Conservation (phyloP, 2,329 filamentous ascomycete genomes). For the Colletotrichum sp. region DNA sequence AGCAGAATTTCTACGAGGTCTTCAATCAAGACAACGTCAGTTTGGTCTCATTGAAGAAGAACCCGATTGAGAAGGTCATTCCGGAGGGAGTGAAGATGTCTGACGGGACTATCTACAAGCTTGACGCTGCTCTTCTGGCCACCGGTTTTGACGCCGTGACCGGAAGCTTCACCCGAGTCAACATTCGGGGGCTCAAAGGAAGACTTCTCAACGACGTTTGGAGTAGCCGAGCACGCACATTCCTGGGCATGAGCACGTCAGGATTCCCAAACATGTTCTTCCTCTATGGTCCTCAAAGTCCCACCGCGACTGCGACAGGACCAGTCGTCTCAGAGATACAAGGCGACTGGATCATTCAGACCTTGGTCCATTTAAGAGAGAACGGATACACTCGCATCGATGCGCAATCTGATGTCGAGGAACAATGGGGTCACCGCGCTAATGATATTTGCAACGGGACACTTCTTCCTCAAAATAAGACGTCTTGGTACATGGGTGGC, state of each 20-base stretch:
- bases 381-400: constrained; percentile 36
- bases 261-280: constrained; percentile 54
- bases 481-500: constrained; percentile 42
- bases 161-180: constrained; percentile 43
- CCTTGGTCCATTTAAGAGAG: constrained; percentile 33
- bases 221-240: neutral
- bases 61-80: neutral
- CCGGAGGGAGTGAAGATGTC: neutral
- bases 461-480: neutral
- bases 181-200: constrained; percentile 37
- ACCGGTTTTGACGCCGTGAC: constrained; percentile 46
- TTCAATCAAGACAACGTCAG: constrained; percentile 46
- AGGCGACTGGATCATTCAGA: constrained; percentile 40
- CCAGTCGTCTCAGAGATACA: constrained; percentile 45
- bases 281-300: constrained; percentile 44
- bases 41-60: constrained; percentile 39
- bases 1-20: constrained; percentile 48
- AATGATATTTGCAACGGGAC: neutral
- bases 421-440: constrained; percentile 29
- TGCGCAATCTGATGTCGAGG: constrained; percentile 26
- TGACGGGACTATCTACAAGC: constrained; percentile 13
- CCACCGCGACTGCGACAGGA: constrained; percentile 42
- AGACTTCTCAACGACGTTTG: neutral
- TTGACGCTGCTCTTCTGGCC: constrained; percentile 28
- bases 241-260: constrained; percentile 42